Conservation (phyloP, 257 asterid species). For the Prunella vulgaris region DNA sequence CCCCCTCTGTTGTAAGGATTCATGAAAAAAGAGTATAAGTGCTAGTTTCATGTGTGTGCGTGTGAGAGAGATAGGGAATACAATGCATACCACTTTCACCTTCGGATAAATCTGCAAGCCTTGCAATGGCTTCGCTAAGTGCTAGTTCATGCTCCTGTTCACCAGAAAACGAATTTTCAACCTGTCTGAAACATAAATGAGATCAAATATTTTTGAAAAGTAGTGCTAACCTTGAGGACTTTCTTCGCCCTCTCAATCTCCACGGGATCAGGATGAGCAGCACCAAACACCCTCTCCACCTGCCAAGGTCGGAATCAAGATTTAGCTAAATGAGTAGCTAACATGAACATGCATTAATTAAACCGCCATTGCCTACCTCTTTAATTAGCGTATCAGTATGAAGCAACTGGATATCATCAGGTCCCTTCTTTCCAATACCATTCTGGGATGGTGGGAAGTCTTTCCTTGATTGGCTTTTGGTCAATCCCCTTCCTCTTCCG, state of each 20-base stretch:
- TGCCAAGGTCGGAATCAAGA: slow-evolving; percentile 18
- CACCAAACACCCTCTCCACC: slow-evolving; percentile 66
- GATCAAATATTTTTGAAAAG: background rate
- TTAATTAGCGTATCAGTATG: slow-evolving; percentile 61
- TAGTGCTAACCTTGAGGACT: slow-evolving; percentile 46
- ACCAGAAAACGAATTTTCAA: background rate
- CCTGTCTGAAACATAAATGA: background rate
- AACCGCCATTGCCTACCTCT: slow-evolving; percentile 38
- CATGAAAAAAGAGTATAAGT: background rate
- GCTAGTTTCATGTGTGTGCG: no score
- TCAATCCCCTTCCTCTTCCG: slow-evolving; percentile 56
- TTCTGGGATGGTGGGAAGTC: slow-evolving; percentile 48
- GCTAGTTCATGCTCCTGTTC: slow-evolving; percentile 85
- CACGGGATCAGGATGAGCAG: slow-evolving; percentile 47
- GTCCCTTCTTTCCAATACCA: slow-evolving; percentile 52
- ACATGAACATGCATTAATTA: background rate
- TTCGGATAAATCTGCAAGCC: slow-evolving; percentile 68
- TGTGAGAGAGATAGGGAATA: background rate
- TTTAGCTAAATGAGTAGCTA: slow-evolving; percentile 1
- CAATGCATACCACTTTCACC: slow-evolving; percentile 70
- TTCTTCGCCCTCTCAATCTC: slow-evolving; percentile 61
- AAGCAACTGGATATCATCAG: slow-evolving; percentile 51
- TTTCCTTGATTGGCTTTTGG: slow-evolving; percentile 40
- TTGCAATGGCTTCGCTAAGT: slow-evolving; percentile 64
- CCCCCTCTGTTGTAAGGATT: slow-evolving; percentile 45